Percentiles rank a stretch among this genome's conserved stretches.
Evolutionary conservation across 768 basidiomycete genomes (phyloP).

Genomic region (Kwoniella bestiolae): DNA sequence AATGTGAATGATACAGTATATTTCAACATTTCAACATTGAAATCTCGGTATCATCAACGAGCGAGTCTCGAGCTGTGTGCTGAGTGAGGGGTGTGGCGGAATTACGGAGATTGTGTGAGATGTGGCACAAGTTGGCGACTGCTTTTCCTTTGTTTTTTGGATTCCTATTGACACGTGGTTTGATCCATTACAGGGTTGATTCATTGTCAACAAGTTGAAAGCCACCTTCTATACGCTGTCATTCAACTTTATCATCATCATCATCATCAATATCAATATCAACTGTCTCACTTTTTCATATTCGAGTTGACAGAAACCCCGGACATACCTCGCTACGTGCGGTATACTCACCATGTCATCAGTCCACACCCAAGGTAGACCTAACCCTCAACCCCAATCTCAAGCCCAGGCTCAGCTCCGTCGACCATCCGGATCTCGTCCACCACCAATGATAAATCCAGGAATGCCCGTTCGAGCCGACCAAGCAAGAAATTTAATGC

Average conservation of each 20-base stretch:
- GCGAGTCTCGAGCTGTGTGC: background rate
- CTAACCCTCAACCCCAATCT: background rate
- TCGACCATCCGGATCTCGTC: constrained; percentile 11
- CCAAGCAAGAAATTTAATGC: constrained; percentile 9
- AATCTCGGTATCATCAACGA: background rate
- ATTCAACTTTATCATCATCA: constrained; percentile 12
- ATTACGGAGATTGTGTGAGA: background rate
- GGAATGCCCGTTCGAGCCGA: constrained; percentile 29
- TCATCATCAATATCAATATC: background rate
- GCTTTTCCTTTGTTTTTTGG: constrained; percentile 15
- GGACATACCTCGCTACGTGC: background rate
- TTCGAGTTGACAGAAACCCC: background rate
- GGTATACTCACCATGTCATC: constrained; percentile 4
- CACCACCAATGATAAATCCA: constrained; percentile 24
- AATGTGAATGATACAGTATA: background rate
- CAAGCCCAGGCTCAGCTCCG: constrained; percentile 3
- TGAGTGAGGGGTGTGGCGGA: constrained; percentile 7
- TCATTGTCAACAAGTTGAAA: constrained; percentile 17
- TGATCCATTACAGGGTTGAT: background rate
- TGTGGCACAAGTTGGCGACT: constrained; percentile 32
- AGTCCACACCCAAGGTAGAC: background rate
- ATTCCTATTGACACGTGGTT: constrained; percentile 17
- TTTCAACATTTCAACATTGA: background rate
- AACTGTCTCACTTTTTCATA: constrained; percentile 7
- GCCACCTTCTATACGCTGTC: constrained; percentile 18